Evolutionary conservation across 495 filamentous ascomycete species (phyloP).

Genomic region (Daldinia childiae): DNA sequence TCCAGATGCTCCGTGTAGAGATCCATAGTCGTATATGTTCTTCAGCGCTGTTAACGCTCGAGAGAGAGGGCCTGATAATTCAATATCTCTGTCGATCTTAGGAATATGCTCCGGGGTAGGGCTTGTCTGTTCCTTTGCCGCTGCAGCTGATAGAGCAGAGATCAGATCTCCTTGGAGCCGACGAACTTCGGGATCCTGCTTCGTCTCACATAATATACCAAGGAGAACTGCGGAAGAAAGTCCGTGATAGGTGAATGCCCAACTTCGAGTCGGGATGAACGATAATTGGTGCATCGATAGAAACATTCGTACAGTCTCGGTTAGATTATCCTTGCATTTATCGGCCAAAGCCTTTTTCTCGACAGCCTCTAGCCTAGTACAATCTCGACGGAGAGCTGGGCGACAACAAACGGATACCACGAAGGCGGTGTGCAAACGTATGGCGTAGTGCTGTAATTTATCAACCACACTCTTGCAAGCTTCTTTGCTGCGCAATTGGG

Average conservation of each 20-base stretch:
- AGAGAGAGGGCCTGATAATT: conserved; percentile 63
- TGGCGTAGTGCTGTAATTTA: conserved; percentile 63
- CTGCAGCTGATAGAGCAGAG: conserved; percentile 63
- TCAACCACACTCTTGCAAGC: conserved; percentile 64
- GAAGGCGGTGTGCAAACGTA: conserved; percentile 64
- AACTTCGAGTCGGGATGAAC: conserved; percentile 69
- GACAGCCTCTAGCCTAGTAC: conserved; percentile 47
- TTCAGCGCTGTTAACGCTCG: conserved; percentile 62
- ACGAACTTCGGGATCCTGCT: conserved; percentile 63
- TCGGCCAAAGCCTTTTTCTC: conserved; percentile 61
- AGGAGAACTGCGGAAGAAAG: conserved; percentile 72
- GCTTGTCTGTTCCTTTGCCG: conserved; percentile 60
- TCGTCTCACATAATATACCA: conserved; percentile 70
- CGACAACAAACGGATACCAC: conserved; percentile 65
- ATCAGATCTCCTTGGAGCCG: conserved; percentile 66
- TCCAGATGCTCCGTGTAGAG: conserved; percentile 49
- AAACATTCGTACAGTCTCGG: conserved; percentile 74
- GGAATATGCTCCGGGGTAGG: conserved; percentile 56
- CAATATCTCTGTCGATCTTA: conserved; percentile 62
- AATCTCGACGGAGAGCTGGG: conserved; percentile 60
- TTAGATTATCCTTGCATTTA: conserved; percentile 68
- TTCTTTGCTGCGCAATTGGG: conserved; percentile 59
- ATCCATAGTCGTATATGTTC: conserved; percentile 67
- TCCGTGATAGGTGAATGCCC: conserved; percentile 73
- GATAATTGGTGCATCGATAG: conserved; percentile 73